Evolutionary conservation across 208 protist species (phyloP).

Genomic region (Acanthamoeba lenticulata): DNA sequence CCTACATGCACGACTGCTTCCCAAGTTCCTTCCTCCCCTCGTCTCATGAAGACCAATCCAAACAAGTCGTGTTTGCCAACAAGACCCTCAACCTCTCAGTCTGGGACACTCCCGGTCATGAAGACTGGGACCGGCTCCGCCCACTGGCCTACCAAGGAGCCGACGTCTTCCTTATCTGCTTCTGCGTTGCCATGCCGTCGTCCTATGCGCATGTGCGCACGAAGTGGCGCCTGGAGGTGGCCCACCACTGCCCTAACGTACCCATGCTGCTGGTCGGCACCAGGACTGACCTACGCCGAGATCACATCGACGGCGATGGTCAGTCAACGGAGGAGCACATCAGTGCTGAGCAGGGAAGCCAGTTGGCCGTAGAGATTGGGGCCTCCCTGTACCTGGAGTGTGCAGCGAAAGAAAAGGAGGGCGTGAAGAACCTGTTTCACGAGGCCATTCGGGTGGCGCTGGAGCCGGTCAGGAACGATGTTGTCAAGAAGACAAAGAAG

Average conservation of each 20-base stretch:
- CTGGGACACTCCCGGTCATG: neutral
- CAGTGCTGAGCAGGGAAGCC: neutral
- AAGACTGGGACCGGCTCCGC: neutral
- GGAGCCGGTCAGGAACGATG: neutral
- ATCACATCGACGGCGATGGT: neutral
- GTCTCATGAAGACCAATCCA: no score
- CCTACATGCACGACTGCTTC: neutral
- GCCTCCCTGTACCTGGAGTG: neutral
- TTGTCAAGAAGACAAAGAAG: neutral
- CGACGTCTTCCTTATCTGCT: conserved; percentile 8
- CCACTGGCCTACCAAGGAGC: neutral
- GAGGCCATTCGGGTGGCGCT: neutral
- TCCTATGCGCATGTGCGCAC: neutral
- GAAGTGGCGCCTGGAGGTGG: neutral
- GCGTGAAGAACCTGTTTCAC: neutral
- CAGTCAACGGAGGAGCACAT: neutral
- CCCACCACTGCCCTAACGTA: neutral
- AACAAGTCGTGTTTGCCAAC: neutral
- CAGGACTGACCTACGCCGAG: neutral
- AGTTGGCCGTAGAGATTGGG: neutral
- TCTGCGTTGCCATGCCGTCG: neutral
- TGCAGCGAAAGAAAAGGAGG: neutral
- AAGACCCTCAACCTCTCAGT: neutral
- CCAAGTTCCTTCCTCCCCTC: neutral
- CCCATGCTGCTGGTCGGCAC: neutral